Evolutionary conservation across 768 basidiomycete genomes (phyloP), one percentile per base, ranked within the genome.

Genomic region (Boletellus ananas): DNA sequence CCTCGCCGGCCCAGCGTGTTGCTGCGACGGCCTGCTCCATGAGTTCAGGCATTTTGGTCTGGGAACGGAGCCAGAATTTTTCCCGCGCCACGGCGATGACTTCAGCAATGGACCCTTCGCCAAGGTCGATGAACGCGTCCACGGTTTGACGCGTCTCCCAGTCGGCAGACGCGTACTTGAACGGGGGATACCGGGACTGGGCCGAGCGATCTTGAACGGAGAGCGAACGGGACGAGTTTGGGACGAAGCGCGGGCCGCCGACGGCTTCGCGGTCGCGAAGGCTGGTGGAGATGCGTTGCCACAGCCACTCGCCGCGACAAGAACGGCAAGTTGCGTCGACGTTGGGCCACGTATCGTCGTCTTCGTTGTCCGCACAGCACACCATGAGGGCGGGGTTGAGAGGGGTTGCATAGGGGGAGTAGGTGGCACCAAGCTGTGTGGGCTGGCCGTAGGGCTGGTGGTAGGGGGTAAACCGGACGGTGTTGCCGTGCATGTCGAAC

Each of bases 91-190:
- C 65, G 27, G 62, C 62, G 31, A 88, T 62, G 18, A 89, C 81
- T 40, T 86, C 82, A 38, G 62, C 57, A 51, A 90, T 77, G 6
- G 73, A 77, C 18, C 87, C 87, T 55, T 90, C 88, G 3, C 78
- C 85, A 21, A 85, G 71, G 49, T 89, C 87, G 34, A 89, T 66
- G 67, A 86, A 90, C n/a, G 77, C 77, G 45, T 85, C 85, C 12
- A 90, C 74, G 9, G 75, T 74, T 57, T 82, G 80, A 38, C 84
- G 75, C 40, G 80, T 80, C 63, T 87, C 85, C 83, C 82, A 85
- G 57, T 88, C 85, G 1, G 61, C 58, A 35, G 66, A 58, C 55
- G 55, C 58, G 51, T 66, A 67, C 54, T 63, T 69, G 25, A 54
- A 47, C 1, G 50, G 70, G 34, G 50, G 66, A 36, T 58, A 53